Evolutionary conservation across 352 stramenopile species (phyloP).

Genomic region (Phytopythium oedochilum): DNA sequence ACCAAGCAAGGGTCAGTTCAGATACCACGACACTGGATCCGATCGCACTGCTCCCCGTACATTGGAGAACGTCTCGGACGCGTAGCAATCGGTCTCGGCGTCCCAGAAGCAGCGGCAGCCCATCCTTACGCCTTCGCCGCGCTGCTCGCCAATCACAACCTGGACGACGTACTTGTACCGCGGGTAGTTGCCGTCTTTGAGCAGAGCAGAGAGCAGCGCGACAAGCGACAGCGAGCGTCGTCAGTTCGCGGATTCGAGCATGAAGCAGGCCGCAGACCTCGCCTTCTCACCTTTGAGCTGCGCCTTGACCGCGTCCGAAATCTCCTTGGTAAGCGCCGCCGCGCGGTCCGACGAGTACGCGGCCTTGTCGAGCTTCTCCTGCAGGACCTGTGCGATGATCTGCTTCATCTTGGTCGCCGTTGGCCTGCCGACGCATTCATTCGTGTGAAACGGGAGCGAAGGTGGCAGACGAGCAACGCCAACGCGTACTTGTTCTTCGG

Average conservation of each 20-base stretch:
- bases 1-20: no score
- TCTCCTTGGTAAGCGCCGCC: conserved; percentile 77
- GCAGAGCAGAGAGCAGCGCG: not conserved
- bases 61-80: conserved; percentile 88
- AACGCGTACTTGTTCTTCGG: conserved; percentile 23
- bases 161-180: conserved; percentile 91
- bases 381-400: conserved; percentile 55
- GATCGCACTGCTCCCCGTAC: conserved; percentile 20
- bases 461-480: no score
- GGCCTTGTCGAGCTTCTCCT: conserved; percentile 59
- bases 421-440: no score
- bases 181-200: conserved; percentile 54
- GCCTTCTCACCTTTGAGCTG: conserved; percentile 73
- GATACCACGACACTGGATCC: not conserved
- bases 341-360: conserved; percentile 74
- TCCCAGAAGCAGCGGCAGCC: conserved; percentile 90
- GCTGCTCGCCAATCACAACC: conserved; percentile 88
- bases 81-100: conserved; percentile 85
- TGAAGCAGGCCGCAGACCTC: no score
- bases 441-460: no score
- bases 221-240: not conserved
- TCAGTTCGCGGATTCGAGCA: no score
- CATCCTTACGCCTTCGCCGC: conserved; percentile 87
- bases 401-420: conserved; percentile 84
- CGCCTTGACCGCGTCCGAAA: conserved; percentile 81